phyloP scores from a whole-genome alignment of 805 yeast species.

The Millerozyma miso region DNA sequence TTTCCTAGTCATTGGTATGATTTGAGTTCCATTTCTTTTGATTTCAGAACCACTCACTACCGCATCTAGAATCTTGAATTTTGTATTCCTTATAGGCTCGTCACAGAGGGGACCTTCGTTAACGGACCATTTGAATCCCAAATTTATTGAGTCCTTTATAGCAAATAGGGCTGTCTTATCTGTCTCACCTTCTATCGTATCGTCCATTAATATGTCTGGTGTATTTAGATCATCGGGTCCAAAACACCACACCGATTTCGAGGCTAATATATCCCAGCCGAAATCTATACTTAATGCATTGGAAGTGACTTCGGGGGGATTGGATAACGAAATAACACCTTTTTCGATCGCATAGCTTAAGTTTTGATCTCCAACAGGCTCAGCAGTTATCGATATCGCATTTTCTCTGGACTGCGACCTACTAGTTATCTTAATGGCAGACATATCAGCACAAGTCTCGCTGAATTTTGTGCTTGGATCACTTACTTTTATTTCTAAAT shows the following conservation, averaged over 20 bases:
- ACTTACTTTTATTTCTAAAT: constrained; percentile 72
- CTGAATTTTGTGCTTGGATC: constrained; percentile 78
- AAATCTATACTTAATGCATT: constrained; percentile 53
- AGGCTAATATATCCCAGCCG: constrained; percentile 79
- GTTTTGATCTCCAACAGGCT: constrained; percentile 54
- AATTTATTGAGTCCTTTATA: constrained; percentile 53
- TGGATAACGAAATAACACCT: constrained; percentile 37
- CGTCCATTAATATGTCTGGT: constrained; percentile 61
- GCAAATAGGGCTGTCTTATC: constrained; percentile 46
- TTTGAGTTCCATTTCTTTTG: constrained; percentile 56
- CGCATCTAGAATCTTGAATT: constrained; percentile 66
- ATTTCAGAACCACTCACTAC: constrained; percentile 44
- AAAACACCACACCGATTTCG: constrained; percentile 78
- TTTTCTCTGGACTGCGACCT: constrained; percentile 52
- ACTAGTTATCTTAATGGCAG: constrained; percentile 65
- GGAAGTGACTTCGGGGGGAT: constrained; percentile 43
- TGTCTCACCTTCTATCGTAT: constrained; percentile 66
- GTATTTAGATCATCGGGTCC: constrained; percentile 42
- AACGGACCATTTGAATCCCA: constrained; percentile 82
- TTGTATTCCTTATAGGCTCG: constrained; percentile 67
- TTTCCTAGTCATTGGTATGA: constrained; percentile 75
- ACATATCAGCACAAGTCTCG: constrained; percentile 67
- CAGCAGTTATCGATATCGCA: constrained; percentile 67
- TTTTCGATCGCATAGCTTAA: constrained; percentile 54
- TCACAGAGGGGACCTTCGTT: constrained; percentile 92